Conservation (phyloP, 257 asterid genomes). For the Jacaranda copaia region DNA sequence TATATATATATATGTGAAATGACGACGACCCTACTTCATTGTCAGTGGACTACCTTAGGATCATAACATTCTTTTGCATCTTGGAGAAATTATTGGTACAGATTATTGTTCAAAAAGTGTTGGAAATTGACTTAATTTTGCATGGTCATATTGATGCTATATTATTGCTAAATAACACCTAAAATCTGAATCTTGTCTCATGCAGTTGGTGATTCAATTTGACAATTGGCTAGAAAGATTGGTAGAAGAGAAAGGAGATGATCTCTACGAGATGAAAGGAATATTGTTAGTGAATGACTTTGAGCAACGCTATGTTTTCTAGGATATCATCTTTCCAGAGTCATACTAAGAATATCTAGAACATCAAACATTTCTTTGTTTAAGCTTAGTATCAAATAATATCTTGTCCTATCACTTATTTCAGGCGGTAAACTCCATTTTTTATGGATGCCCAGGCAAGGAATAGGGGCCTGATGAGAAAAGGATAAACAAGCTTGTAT, state of each 20-base stretch:
- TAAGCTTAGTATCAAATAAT: not conserved
- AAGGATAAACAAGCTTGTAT: slow-evolving; percentile 86
- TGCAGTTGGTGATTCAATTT: slow-evolving; percentile 51
- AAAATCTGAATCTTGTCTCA: slow-evolving; percentile 7
- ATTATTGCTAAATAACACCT: not conserved
- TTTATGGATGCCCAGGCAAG: slow-evolving; percentile 94
- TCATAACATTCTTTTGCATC: not conserved
- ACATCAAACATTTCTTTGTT: not conserved
- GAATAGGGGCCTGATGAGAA: slow-evolving; percentile 81
- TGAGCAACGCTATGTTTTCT: slow-evolving; percentile 88
- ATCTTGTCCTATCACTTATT: slow-evolving; percentile 1
- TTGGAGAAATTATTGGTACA: not conserved
- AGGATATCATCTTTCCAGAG: slow-evolving; percentile 49
- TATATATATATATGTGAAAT: too few relatives aligned
- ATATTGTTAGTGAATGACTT: slow-evolving; percentile 73
- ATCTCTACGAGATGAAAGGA: slow-evolving; percentile 94
- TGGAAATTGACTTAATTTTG: not conserved
- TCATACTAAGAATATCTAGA: not conserved
- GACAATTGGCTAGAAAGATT: slow-evolving; percentile 96
- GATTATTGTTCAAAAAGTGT: not conserved
- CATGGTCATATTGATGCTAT: not conserved
- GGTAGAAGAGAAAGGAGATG: slow-evolving; percentile 91
- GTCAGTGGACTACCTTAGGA: too few relatives aligned
- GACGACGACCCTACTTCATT: too few relatives aligned
- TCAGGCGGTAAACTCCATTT: slow-evolving; percentile 85